Evolutionary conservation across 2,329 filamentous ascomycete genomes (phyloP), one percentile per base, ranked within the genome.

Genomic region (Tolypocladium endophyticum): DNA sequence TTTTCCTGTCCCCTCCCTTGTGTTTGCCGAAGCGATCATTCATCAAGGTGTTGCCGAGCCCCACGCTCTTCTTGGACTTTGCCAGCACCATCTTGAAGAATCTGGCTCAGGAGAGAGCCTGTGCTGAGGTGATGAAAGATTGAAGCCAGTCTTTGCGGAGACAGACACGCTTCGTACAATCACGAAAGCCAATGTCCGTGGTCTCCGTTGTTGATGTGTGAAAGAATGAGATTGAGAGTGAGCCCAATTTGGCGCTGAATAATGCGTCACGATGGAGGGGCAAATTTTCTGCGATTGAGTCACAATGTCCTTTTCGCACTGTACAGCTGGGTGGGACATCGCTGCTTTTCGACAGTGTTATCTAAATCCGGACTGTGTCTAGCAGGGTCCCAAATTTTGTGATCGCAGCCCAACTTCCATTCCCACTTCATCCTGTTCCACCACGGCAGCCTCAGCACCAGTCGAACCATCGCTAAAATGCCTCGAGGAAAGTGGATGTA

Each of bases 21-120:
- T 90, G 90, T 77, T 94, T 96, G 71, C 92, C 91, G 75, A 97
- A 97, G 61, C 93, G 89, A 77, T 97, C 94, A 73, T 97, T 97
- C 94, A 99, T 99, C 72, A 99, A 85, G 77, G 89, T 87, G 79
- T 97, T 97, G 73, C 94, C 94, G 77, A 99, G 86, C 73, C 94
- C 94, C 69, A 97, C 91, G 69, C 87, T 83, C 76, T 92, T 96
- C 76, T 97, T 97, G 65, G 92, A 96, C 79, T 97, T 99, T 75
- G 94, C 86, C 69, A 80, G 74, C 72, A 77, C 75, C 82, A 85
- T 85, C 61, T 67, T 80, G 74, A 63, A 64, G 67, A 61, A 25
- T 23, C 9, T 20, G 9, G 50, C 30, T 30, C 50, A 35, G 20
- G 50, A 1, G n/a, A 7, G 50, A 35, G 50, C 50, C 30, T 23